phyloP scores from a whole-genome alignment of 2,329 filamentous ascomycete genomes.

The Bipolaris zeicola region DNA sequence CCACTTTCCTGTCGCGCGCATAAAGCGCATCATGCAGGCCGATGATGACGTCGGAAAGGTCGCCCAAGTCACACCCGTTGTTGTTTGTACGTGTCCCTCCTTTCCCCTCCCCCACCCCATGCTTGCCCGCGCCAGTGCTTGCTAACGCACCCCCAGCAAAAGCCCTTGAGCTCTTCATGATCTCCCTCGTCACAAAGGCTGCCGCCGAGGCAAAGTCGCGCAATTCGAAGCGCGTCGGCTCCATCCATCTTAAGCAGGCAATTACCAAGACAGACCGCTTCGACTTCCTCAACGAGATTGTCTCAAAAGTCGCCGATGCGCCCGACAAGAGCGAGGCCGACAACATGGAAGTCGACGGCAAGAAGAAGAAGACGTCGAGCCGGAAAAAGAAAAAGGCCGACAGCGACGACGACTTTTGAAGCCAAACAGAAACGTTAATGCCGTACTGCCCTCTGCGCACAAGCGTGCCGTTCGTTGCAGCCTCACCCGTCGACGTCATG shows the following conservation, averaged over 20 bases:
- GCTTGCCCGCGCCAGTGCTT: neutral
- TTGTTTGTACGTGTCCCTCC: constrained; percentile 67
- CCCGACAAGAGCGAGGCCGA: constrained; percentile 58
- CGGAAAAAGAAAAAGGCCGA: constrained; percentile 48
- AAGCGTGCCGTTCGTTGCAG: neutral
- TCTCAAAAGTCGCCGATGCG: constrained; percentile 77
- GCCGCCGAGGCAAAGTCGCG: constrained; percentile 81
- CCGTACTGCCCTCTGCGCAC: neutral
- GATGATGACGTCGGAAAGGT: constrained; percentile 99
- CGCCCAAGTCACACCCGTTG: constrained; percentile 94
- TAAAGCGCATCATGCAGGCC: constrained; percentile 99
- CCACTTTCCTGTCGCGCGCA: constrained; percentile 94
- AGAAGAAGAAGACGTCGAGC: constrained; percentile 51
- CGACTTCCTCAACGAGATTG: constrained; percentile 91
- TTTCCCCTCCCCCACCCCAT: neutral
- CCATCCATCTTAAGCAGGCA: constrained; percentile 88
- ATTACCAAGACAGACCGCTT: constrained; percentile 88
- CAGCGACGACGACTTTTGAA: constrained; percentile 47
- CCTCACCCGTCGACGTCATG: neutral
- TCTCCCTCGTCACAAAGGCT: constrained; percentile 86
- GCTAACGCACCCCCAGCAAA: constrained; percentile 64
- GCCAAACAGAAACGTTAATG: neutral
- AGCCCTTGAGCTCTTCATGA: constrained; percentile 97
- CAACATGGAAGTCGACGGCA: constrained; percentile 48
- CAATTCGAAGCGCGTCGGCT: constrained; percentile 87